Percentiles rank a stretch among this genome's conserved stretches.
Conservation (phyloP, 352 stramenopile species). For the Globisporangium middletonii region DNA sequence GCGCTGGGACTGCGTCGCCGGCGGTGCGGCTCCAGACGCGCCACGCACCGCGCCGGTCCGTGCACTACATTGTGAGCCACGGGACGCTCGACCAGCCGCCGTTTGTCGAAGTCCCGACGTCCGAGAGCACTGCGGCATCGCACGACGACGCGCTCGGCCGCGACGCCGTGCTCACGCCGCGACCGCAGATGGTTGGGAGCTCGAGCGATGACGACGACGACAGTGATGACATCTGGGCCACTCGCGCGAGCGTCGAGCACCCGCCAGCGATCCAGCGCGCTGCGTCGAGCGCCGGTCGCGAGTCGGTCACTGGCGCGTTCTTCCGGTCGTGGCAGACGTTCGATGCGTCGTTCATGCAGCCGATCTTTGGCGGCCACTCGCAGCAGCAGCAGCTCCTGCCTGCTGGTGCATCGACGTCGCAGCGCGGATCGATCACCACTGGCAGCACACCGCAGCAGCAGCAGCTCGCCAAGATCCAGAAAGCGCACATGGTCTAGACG, state of each 20-base stretch:
- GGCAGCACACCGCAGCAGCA: conserved; percentile 12
- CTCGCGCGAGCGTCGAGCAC: background rate
- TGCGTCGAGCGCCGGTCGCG: conserved; percentile 22
- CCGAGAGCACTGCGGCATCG: conserved; percentile 11
- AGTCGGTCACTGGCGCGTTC: conserved; percentile 53
- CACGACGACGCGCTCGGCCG: conserved; percentile 24
- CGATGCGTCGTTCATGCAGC: conserved; percentile 75
- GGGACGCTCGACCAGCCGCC: conserved; percentile 13
- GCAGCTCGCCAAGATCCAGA: conserved; percentile 4
- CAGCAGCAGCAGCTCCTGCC: conserved; percentile 15
- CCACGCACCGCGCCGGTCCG: conserved; percentile 34
- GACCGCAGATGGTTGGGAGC: conserved; percentile 63
- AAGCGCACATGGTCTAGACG: background rate
- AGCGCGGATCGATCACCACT: background rate
- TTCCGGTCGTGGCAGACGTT: conserved; percentile 79
- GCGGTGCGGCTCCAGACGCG: conserved; percentile 16
- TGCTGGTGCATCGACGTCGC: conserved; percentile 2
- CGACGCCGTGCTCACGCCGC: conserved; percentile 50
- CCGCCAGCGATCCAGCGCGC: conserved; percentile 25
- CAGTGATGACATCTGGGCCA: conserved; percentile 12
- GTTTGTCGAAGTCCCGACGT: conserved; percentile 18
- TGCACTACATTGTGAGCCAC: conserved; percentile 47
- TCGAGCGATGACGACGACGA: conserved; percentile 44
- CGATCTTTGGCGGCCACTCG: conserved; percentile 64
- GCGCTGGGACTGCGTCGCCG: background rate